Evolutionary conservation across 768 basidiomycete genomes (phyloP).

Genomic region (Trametes sanguinea): DNA sequence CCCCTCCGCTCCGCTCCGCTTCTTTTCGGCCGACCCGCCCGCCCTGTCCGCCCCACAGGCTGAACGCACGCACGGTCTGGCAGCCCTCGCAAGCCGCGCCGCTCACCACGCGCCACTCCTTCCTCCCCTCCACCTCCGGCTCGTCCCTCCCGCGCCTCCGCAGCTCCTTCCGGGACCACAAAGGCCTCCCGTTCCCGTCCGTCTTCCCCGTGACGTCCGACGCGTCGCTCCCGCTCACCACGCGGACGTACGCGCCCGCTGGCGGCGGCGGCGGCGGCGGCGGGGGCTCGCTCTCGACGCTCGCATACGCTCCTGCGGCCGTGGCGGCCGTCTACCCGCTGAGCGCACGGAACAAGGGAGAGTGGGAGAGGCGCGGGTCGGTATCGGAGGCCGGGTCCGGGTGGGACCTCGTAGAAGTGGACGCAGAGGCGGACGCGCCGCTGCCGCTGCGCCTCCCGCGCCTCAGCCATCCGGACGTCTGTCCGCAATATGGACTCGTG

Average conservation of each 20-base stretch:
- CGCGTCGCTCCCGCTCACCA: background rate
- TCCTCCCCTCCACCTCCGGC: background rate
- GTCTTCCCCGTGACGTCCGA: background rate
- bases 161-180: background rate
- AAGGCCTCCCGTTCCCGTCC: background rate
- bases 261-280: too few species aligned
- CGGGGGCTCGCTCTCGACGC: background rate
- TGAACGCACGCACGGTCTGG: conserved; percentile 19
- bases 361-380: background rate
- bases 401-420: background rate
- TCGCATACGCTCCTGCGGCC: background rate
- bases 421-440: background rate
- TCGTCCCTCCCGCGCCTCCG: background rate
- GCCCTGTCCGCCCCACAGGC: too few species aligned
- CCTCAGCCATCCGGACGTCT: conserved; percentile 12
- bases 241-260: background rate
- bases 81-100: too few species aligned
- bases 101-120: background rate
- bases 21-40: too few species aligned
- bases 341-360: too few species aligned
- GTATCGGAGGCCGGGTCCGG: background rate
- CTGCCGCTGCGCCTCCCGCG: background rate
- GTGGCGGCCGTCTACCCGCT: too few species aligned
- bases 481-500: background rate
- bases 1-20: too few species aligned